Base-by-base conservation (phyloP, 2,329 filamentous ascomycete genomes). In the Aureobasidium musti region DNA sequence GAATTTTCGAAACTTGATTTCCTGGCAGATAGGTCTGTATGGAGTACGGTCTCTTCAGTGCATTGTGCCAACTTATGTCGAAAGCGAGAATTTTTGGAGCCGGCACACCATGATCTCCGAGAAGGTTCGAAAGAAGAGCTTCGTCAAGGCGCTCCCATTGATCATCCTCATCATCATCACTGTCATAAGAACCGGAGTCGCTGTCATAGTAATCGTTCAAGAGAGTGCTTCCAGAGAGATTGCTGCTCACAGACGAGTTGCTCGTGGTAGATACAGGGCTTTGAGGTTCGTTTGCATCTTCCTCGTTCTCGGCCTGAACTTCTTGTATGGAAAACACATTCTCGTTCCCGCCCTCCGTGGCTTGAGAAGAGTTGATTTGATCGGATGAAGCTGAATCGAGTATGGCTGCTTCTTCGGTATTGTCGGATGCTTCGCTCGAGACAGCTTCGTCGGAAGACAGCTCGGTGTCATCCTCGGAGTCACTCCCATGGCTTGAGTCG, bases 121-220 rank as follows among this genome's bases (percentile, higher is more conserved):
- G 39, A 7, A 33, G 41, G 10, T 45, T 60, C 2, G 30, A 30
- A 1, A 60, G 10, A 13, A 47, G 35, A 35, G 41, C 41, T 21
- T 47, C 26, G 23, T 47, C 56, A 47, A 60, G 54, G 28, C 23
- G 39, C 35, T 41, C 33, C 52, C 52, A 54, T 23, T 54, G 52
- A 33, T 21, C 17, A 37, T 26, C 21, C 13, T 5, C 19, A 10
- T 28, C 21, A 11, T 17, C 11, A 5, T 21, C 2, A n/a, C 30
- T 3, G 14, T 57, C 35, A 28, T 56, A 19, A 56, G n/a, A 39
- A 8, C 28, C 21, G 23, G n/a, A 37, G 21, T 41, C 35, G 33
- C n/a, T 39, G 21, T 41, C 53, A 1, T 28, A 3, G 23, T 21
- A 23, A 2, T 41, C 35, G 14, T 57, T 37, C 6, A 26, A 13